Base-by-base conservation (phyloP, 83 land plant genomes). In the Isoetes engelmannii region DNA sequence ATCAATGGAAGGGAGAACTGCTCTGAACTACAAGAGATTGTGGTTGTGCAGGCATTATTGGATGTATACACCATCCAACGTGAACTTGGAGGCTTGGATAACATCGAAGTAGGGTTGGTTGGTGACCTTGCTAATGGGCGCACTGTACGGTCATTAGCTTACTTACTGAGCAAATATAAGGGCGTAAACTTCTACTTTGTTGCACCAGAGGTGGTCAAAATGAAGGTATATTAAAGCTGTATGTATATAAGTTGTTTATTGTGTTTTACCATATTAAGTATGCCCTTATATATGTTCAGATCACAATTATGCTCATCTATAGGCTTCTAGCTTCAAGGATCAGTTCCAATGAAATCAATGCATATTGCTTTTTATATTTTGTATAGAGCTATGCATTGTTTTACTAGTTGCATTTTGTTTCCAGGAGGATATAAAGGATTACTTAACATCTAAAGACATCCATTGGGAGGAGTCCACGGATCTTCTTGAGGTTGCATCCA, bases 111-210 rank as follows among this genome's bases (percentile, higher is more conserved):
- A 54, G 99, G 82, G 17, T 84, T 94, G 45, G 99, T 94, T 61
- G 99, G 99, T 4, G 99, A 94, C 73, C 93, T 94, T 75, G 97
- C 97, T 17, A 83, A 94, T 82, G 99, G 99, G 18, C 79, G 97
- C 60, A 94, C 99, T 51, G 99, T 88, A 9, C 83, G 99, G 12
- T 94, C 99, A 49, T 77, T 90, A 42, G 99, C 99, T 5, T 90
- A 94, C 75, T 74, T 94, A 63, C 88, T 94, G 46, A 84, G 90
- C 13, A 90, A 83, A 78, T 94, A 94, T 65, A 47, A 83, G 20
- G 81, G 83, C 57, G 86, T 94, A 41, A 86, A 88, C 70, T 74
- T 94, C n/a, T 94, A 88, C 68, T 90, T 94, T 79, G 99, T 90
- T 12, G 75, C 97, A 53, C 99, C 99, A 45, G 89, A 86, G 62